Percentiles rank a stretch among this genome's conserved stretches.
Evolutionary conservation across 2,329 filamentous ascomycete genomes (phyloP).

Genomic region (Ophiobolus disseminans): DNA sequence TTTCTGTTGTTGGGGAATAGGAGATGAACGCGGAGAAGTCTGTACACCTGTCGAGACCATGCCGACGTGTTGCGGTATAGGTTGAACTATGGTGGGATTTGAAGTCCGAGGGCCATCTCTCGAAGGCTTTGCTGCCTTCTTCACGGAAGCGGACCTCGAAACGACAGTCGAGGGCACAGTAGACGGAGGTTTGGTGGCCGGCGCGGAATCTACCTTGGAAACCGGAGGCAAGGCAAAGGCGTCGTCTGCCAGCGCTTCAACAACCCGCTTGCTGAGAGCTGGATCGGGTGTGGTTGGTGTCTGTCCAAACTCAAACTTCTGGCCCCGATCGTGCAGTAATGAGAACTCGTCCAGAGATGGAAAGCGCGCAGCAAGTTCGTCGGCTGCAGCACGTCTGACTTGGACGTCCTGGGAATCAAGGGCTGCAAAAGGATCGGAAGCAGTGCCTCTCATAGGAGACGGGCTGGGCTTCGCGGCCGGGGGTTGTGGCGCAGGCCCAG

Average conservation of each 20-base stretch:
- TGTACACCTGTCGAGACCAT: slow-evolving; percentile 81
- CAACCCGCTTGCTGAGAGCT: slow-evolving; percentile 69
- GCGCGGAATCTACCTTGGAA: slow-evolving; percentile 35
- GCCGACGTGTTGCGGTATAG: slow-evolving; percentile 56
- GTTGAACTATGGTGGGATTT: slow-evolving; percentile 49
- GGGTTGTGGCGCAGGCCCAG: slow-evolving; percentile 56
- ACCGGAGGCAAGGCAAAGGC: slow-evolving; percentile 68
- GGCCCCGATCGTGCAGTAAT: slow-evolving; percentile 81
- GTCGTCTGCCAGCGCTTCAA: slow-evolving; percentile 81
- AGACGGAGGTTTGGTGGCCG: slow-evolving; percentile 37
- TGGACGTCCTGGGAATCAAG: slow-evolving; percentile 72
- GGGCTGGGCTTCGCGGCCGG: slow-evolving; percentile 63
- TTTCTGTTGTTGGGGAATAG: slow-evolving; percentile 36
- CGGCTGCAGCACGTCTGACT: slow-evolving; percentile 61
- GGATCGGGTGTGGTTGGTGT: slow-evolving; percentile 50
- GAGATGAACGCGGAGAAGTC: slow-evolving; percentile 66
- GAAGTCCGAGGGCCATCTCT: slow-evolving; percentile 35
- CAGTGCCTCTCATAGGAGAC: slow-evolving; percentile 73
- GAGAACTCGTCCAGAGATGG: slow-evolving; percentile 94
- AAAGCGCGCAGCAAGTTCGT: slow-evolving; percentile 85
- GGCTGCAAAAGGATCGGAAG: slow-evolving; percentile 86
- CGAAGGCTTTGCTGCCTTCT: slow-evolving; percentile 35
- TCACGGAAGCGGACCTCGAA: slow-evolving; percentile 42
- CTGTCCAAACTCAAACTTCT: slow-evolving; percentile 80
- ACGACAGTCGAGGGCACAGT: slow-evolving; percentile 40